Evolutionary conservation across 352 stramenopile genomes (phyloP), one percentile per base, ranked within the genome.

Genomic region (Thraustochytrium sp.): DNA sequence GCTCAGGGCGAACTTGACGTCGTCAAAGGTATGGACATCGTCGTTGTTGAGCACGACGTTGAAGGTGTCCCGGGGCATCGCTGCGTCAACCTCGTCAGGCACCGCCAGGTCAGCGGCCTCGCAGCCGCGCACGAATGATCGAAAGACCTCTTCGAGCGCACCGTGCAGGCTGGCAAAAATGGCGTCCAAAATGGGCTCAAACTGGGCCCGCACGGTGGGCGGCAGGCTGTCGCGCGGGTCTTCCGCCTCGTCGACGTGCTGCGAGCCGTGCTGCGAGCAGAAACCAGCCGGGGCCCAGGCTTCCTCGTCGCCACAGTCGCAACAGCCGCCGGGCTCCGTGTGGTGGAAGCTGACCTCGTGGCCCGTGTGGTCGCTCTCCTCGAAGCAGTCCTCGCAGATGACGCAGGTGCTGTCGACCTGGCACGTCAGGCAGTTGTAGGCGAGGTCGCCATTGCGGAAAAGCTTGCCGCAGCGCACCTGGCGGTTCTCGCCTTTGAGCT

Each of bases 341-440:
- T 90, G 85, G 86, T 96, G 91, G 85, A 96, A 96, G 64, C 92
- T 94, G 18, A 96, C 92, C 59, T 89, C 72, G 36, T 86, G 85
- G 29, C 95, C 95, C 40, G 94, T 89, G 85, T 99, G 96, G 88
- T 98, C 93, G 53, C 89, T 92, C 46, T 95, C 90, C 65, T 95
- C 90, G 88, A 98, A 99, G 87, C 96, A 99, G 46, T 89, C 87
- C 72, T 98, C 92, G 85, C 96, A 99, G 77, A 90, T 85, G 61
- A 99, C 97, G 78, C 96, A 99, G 40, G 96, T 99, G 82, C 94
- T 90, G 87, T 99, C 97, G 13, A 93, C 92, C 85, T 99, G 94
- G 86, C 97, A 99, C 76, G 95, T 98, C 51, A 95, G 93, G 90
- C 97, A 99, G 86, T 98, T 98, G 93, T 97, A 99, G 29, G 95